Evolutionary conservation across 768 basidiomycete species (phyloP), one percentile per base, ranked within the genome.

Genomic region (Tylopilus felleus): DNA sequence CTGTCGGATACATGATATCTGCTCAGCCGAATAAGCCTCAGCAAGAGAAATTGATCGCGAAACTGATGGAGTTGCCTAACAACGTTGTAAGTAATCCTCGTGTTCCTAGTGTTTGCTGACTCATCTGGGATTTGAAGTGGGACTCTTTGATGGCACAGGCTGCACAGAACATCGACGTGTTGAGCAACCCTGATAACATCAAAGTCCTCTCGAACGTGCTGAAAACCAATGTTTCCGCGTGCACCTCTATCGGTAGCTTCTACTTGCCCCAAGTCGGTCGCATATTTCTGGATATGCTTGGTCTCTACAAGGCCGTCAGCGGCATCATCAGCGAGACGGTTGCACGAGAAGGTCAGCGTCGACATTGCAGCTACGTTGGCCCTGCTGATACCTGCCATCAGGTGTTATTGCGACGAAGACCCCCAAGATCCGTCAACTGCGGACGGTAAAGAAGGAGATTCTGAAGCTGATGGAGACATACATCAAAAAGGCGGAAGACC

Each of bases 361-460:
- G 3, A 23, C 22, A 51, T 38, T 49, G 4, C 39, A 31, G 25
- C n/a, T 25, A 45, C 5, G 13, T 17, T n/a, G 7, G 17, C 27
- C 46, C 56, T 56, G 47, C 54, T 55, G 53, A 51, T 23, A n/a
- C 16, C 13, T 33, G 46, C 46, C 41, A 45, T 63, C 38, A 95
- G 93, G 94, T 29, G 72, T 85, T 38, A 85, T 98, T 66, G 93
- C 94, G 5, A 98, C 96, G 16, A 95, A 95, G 74, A 98, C 95
- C 3, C 95, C 96, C 9, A 97, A 97, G 78, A 84, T 98, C 61
- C 85, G 97, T 55, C 86, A 92, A 58, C 75, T 98, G 49, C 80
- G 97, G 56, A 98, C 96, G 4, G 95, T 99, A 62, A 98, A 98
- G 77, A 98, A 98, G 75, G 97, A 99, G 71, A 93, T 98, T 43